A percentile compares a stretch with the other conserved stretches of the same genome.
phyloP scores from a whole-genome alignment of 805 yeast genomes.

The Saccharomycopsis sp. region DNA sequence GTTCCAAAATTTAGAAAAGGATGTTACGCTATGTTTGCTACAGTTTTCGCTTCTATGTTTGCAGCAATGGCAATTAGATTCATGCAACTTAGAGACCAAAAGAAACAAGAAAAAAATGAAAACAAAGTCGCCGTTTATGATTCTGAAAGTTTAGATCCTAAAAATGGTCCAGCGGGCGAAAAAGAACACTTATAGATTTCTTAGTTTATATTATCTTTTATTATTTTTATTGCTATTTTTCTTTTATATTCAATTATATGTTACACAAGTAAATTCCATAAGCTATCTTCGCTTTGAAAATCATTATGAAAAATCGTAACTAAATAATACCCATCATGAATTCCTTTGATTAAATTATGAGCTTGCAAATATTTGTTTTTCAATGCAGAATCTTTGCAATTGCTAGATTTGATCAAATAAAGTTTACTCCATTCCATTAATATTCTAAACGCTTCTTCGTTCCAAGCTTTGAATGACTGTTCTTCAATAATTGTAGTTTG shows the following conservation, averaged over 20 bases:
- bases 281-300: slow-evolving; percentile 33
- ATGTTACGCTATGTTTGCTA: slow-evolving; percentile 50
- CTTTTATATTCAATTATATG: slow-evolving; percentile 24
- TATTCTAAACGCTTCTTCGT: slow-evolving; percentile 87
- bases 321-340: slow-evolving; percentile 59
- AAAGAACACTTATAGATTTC: not conserved
- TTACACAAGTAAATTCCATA: slow-evolving; percentile 12
- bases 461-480: slow-evolving; percentile 93
- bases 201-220: not conserved
- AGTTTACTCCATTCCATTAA: slow-evolving; percentile 90
- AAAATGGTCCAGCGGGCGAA: not conserved
- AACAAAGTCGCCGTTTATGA: slow-evolving; percentile 11
- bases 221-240: not conserved
- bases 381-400: slow-evolving; percentile 28
- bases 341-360: slow-evolving; percentile 51
- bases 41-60: slow-evolving; percentile 37
- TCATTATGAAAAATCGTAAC: slow-evolving; percentile 89
- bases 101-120: slow-evolving; percentile 18
- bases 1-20: slow-evolving; percentile 49
- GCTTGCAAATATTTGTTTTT: slow-evolving; percentile 35
- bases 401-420: slow-evolving; percentile 37
- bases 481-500: slow-evolving; percentile 91
- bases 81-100: slow-evolving; percentile 35
- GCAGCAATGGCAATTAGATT: slow-evolving; percentile 36
- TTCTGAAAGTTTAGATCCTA: slow-evolving; percentile 10